Evolutionary conservation across 768 basidiomycete species (phyloP), one percentile per base, ranked within the genome.

Genomic region (Chalciporus chontae): DNA sequence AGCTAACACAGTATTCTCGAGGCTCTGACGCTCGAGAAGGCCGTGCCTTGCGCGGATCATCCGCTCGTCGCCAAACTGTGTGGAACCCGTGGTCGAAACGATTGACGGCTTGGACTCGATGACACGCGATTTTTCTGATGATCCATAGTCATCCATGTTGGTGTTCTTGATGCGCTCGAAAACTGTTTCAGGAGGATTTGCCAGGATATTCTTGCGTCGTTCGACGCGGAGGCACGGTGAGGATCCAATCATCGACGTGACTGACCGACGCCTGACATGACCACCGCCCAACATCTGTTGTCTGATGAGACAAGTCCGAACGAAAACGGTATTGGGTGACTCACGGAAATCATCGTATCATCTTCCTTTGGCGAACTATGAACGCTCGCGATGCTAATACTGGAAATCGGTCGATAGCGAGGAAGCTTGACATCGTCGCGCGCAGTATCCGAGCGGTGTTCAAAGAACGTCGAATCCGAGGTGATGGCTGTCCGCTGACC

Each of bases 241-340:
- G 3, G 74, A 74, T n/a, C 83, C 81, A 15, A 86, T 80, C 43
- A 77, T 69, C 0, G 84, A 85, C 11, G 77, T 81, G 9, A 87
- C 71, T 0, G 89, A 89, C 11, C 75, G 70, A 27, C 87, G 81
- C 26, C 84, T 81, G 45, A 87, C 81, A 46, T 81, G 85, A 3
- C 85, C 87, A 46, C 87, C 89, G 43, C 84, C 88, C 29, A 90
- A 70, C 87, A 91, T 90, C 85, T 88, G 1, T 34, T 6, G n/a
- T 40, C 8, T 21, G 36, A 50, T 31, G 9, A 31, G 29, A 31
- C 23, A 50, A 45, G 21, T 10, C 53, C 47, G 18, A 43, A 24
- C 48, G 23, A 23, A 34, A 44, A 27, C 8, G 4, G 10, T 4
- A 14, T 8, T 27, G 9, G n/a, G n/a, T 3, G 18, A 69, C 83